These are phyloP conservation scores for Ceratocystis colombiana DNA, from an alignment of 2,329 filamentous ascomycete species.

Conservation along the genomic window DNA sequence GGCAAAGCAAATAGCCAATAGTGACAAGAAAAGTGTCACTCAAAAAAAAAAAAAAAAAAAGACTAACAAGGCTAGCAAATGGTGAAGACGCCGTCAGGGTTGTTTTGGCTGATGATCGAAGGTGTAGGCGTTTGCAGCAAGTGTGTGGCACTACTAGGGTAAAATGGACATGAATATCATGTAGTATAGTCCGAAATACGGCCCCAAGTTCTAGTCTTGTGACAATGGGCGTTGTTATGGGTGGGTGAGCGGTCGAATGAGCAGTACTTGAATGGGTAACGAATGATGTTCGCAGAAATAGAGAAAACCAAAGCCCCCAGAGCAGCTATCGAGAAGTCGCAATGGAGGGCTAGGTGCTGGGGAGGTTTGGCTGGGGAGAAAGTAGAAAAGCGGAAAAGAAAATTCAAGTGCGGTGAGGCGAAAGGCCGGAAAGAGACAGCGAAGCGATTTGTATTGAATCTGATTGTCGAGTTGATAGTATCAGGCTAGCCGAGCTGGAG, in stretches of 20 bases:
- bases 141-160: neutral
- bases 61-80: neutral
- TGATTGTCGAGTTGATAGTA: neutral
- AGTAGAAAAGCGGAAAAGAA: neutral
- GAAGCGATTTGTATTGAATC: constrained; percentile 1
- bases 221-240: neutral
- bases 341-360: neutral
- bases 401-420: neutral
- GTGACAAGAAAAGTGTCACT: neutral
- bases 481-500: neutral
- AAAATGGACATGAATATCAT: neutral
- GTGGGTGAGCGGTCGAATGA: neutral
- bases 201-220: neutral
- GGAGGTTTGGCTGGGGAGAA: neutral
- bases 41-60: neutral
- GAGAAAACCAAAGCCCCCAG: neutral
- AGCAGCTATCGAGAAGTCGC: neutral
- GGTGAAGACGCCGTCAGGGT: neutral
- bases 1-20: neutral
- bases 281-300: neutral
- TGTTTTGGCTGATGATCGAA: neutral
- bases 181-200: neutral
- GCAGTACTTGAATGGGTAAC: neutral
- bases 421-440: constrained; percentile 8
- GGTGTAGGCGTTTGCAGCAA: neutral